Evolutionary conservation across 768 basidiomycete species (phyloP).

Genomic region (Boletus tomentosulus): DNA sequence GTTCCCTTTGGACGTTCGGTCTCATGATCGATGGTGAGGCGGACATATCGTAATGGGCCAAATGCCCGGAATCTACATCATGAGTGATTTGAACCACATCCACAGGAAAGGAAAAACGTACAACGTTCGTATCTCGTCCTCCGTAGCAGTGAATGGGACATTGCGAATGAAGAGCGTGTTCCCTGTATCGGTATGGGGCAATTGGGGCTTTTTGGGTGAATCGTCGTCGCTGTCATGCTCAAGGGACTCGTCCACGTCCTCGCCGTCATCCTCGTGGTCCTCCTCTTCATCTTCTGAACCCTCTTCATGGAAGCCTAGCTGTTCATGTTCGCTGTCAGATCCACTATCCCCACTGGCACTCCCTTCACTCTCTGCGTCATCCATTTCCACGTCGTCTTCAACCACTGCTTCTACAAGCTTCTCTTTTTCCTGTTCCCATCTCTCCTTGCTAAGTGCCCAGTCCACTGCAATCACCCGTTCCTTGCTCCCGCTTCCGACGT

Average conservation of each 20-base stretch:
- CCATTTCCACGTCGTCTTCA: slow-evolving; percentile 28
- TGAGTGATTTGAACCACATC: background rate
- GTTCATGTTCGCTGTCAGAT: slow-evolving; percentile 38
- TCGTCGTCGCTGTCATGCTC: slow-evolving; percentile 28
- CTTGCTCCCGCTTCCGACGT: slow-evolving; percentile 33
- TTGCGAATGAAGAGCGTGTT: slow-evolving; percentile 94
- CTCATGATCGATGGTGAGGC: slow-evolving; percentile 78
- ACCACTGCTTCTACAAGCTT: slow-evolving; percentile 39
- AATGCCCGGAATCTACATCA: slow-evolving; percentile 72
- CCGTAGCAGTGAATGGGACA: slow-evolving; percentile 86
- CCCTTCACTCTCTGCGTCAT: slow-evolving; percentile 26
- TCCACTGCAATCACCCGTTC: slow-evolving; percentile 85
- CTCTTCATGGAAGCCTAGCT: slow-evolving; percentile 43
- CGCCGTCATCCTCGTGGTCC: slow-evolving; percentile 25
- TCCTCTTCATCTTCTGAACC: slow-evolving; percentile 27
- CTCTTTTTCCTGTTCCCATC: slow-evolving; percentile 79
- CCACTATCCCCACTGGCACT: slow-evolving; percentile 23
- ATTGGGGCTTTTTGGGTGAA: slow-evolving; percentile 54
- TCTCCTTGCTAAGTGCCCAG: slow-evolving; percentile 93
- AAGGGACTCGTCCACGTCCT: slow-evolving; percentile 15
- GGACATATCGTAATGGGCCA: slow-evolving; percentile 89
- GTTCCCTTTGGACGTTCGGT: slow-evolving; percentile 90
- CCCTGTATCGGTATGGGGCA: slow-evolving; percentile 83
- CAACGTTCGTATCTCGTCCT: slow-evolving; percentile 86
- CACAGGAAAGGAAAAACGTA: slow-evolving; percentile 36